Evolutionary conservation across 441 rosid genomes (phyloP), one percentile per base, ranked within the genome.

Genomic region (Hura crepitans): DNA sequence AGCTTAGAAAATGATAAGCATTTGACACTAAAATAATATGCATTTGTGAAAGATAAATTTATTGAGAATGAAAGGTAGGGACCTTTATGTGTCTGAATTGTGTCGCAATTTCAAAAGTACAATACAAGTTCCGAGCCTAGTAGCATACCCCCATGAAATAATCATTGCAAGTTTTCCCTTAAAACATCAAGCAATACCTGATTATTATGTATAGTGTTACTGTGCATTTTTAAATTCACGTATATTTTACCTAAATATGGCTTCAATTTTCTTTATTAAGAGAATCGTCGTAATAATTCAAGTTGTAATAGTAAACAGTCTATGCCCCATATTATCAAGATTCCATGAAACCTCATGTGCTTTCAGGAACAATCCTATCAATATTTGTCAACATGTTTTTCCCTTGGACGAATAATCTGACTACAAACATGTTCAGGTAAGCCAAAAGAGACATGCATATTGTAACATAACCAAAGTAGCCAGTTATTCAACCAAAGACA

Each of bases 1-100:
- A 23, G 71, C 62, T 66, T 51, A 12, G 30, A 53, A 25, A 51
- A 65, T 46, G 42, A 66, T 25, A 51, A 15, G 25, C 55, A 47
- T 47, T 37, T 61, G 47, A 37, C 17, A 11, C 47, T 22, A 37
- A 5, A 28, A 12, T 28, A 28, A 27, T 55, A 8, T 5, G 3
- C 2, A 7, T 27, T 6, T 1, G 28, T 13, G 1, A 20, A 20
- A 39, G 47, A 62, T 6, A 62, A 43, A 10, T 62, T 14, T 43
- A 60, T 23, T 23, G n/a, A 22, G 20, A 42, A 10, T 17, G 25
- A 28, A 28, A 42, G 66, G 43, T 39, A 1, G 6, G 35, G 25
- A 30, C 6, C 42, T 28, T 49, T 58, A 37, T 31, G 23, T 33
- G 18, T 37, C 42, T 31, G 17, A 17, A 15, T 6, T 18, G 23